Evolutionary conservation across 2,329 filamentous ascomycete species (phyloP), one percentile per base, ranked within the genome.

Genomic region (Calonectria honghensis): DNA sequence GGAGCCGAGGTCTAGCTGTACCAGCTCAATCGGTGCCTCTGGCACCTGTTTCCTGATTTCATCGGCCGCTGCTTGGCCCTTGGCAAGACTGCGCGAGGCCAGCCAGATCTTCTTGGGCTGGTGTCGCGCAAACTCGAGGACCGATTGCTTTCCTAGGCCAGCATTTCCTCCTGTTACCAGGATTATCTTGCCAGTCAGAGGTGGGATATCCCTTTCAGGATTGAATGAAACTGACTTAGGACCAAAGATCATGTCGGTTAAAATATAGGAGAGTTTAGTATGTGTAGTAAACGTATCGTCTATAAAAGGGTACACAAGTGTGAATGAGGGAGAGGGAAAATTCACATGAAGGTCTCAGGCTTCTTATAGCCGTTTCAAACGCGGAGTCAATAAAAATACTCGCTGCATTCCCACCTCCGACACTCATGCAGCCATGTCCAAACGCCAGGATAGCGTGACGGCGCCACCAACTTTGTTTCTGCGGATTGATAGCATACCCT

Each of bases 91-190:
- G 31, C 77, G 87, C 75, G 77, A 84, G 6, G 76, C 76, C 1
- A 79, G 64, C 67, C 70, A 76, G 32, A 78, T 75, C 37, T 76
- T 37, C 11, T 52, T 45, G 13, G 77, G 77, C 3, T 59, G 45
- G 54, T 78, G 70, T 14, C 72, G 72, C 6, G 71, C 52, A 54
- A 73, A 75, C 29, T 79, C 66, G 18, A 74, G 68, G 9, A 76
- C 70, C 1, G 66, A 57, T 39, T 79, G 73, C 29, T 73, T 73
- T 6, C 77, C 75, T 4, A 78, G 64, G 16, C 96, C 96, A 83
- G 94, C 89, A 54, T 95, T 95, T 82, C 94, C 96, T 68, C 96
- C 96, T 0, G 96, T 98, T 20, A 98, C 93, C 29, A 98, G 89
- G 54, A 92, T 94, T 16, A 95, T 93, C 82, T 93, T 93, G 73